Percentiles rank a stretch among this genome's conserved stretches.
Evolutionary conservation across 2,329 filamentous ascomycete species (phyloP).

Genomic region (Amauroascus niger): DNA sequence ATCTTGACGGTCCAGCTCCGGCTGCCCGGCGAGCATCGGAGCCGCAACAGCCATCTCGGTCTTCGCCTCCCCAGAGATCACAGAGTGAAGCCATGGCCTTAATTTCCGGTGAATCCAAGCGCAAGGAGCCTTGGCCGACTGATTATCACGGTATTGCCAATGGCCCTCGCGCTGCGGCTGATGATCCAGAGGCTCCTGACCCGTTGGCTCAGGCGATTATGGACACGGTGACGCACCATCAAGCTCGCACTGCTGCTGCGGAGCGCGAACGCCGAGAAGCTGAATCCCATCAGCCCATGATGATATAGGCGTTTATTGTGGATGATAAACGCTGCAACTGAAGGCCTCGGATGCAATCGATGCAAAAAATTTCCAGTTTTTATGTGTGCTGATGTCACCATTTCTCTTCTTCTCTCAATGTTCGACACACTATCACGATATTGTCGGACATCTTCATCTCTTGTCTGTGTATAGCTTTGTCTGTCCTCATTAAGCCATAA

Average conservation of each 20-base stretch:
- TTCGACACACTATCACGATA: not conserved
- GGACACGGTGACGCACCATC: conserved; percentile 34
- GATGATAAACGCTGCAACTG: not conserved
- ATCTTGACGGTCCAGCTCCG: not conserved
- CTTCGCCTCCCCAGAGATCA: conserved; percentile 29
- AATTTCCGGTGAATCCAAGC: conserved; percentile 18
- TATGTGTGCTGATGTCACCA: not conserved
- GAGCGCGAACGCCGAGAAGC: conserved; percentile 10
- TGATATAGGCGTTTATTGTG: not conserved
- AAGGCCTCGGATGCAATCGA: not conserved
- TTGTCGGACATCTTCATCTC: not conserved
- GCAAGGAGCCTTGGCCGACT: not conserved
- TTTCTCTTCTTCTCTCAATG: not conserved
- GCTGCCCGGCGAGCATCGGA: conserved; percentile 18
- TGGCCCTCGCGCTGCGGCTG: conserved; percentile 11
- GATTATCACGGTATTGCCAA: conserved; percentile 6
- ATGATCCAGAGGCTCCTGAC: conserved; percentile 32
- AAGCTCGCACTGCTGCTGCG: conserved; percentile 28
- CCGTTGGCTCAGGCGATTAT: conserved; percentile 36
- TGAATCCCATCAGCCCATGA: conserved; percentile 8
- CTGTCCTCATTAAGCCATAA: not conserved
- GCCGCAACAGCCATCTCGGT: conserved; percentile 19
- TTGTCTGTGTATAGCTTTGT: not conserved
- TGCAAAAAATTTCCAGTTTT: not conserved
- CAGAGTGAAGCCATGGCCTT: conserved; percentile 27